Base-by-base conservation (phyloP, 495 filamentous ascomycete genomes). In the Aspergillus nidulans region DNA sequence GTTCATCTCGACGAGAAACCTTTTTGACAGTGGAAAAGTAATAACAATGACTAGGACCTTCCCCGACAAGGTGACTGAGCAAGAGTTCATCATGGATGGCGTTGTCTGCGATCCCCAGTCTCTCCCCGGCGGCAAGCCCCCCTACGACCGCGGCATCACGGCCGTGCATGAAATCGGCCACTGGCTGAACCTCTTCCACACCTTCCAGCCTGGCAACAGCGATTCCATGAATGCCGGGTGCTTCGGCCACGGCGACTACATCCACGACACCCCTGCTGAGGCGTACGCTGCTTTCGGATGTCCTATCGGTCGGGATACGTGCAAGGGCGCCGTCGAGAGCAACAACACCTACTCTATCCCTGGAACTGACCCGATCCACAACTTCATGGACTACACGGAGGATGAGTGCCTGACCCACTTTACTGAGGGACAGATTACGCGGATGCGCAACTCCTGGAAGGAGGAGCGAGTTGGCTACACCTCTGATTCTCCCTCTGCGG, bases 311-410 rank as follows among this genome's bases (percentile, higher is more conserved):
- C 26, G 53, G 18, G 53, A 56, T 9, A 56, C 53, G 34, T 56
- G 53, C 53, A 19, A 4, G 2, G 52, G 52, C 6, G n/a, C 8
- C 10, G 32, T 8, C 36, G 36, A 56, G 38, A 15, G 25, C 2
- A 24, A 4, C 8, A 49, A 56, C 16, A 9, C 4, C 1, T 23
- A 4, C 24, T 43, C 36, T 12, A 12, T 21, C 9, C 44, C 53
- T 0, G 53, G 53, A 7, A 5, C 36, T 1, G 53, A 56, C 36
- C 53, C 53, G 4, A 44, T 56, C 36, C 53, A 56, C 25, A 56
- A 56, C 53, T 56, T 49, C 38, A 56, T 56, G 53, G 53, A 56
- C n/a, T 56, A 56, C 26, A 23, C 53, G 3, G 53, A 56, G 13
- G 53, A 56, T 23, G 6, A 8, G 4, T 56, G 53, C n/a, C 24